Evolutionary conservation across 495 filamentous ascomycete genomes (phyloP), one percentile per base, ranked within the genome.

Genomic region (Penicillium longicatenatum): DNA sequence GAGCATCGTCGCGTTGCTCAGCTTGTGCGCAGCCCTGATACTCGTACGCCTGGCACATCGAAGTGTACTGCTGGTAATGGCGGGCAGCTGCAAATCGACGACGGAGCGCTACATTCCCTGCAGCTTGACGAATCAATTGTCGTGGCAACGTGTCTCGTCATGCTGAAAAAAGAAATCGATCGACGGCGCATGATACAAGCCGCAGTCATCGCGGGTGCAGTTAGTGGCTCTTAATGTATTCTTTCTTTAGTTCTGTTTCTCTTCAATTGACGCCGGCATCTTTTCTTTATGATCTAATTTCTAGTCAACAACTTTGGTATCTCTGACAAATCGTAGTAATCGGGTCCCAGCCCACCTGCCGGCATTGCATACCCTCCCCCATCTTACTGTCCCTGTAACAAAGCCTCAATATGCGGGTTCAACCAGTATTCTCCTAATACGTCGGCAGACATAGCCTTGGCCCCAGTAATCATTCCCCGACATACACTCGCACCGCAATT

Each of bases 161-260:
- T 85, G 82, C 55, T 85, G 57, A 84, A 85, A 79, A 76, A 74
- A 54, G 82, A 86, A 71, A 69, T 84, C 55, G 83, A 86, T 65
- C 66, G 83, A 20, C 62, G 79, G 49, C 69, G 82, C 45, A 58
- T 70, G 63, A 62, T 77, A 37, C 77, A 83, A 64, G 66, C 75
- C 37, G 72, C 68, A 33, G 60, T 74, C 16, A 78, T 83, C 31
- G 65, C 58, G 7, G 70, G 65, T 44, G 69, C 54, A 26, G 61
- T 46, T 19, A 60, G 61, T 19, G 50, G 60, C 44, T 53, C 21
- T 39, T 53, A 14, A 48, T 20, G 10, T 35, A 17, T 33, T 8
- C n/a, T 35, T 30, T n/a, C 12, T 17, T 7, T 17, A 20, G 39
- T 12, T 35, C 22, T 58, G 21, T 37, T 24, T 42, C 19, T 35